Base-by-base conservation (phyloP, 2,329 filamentous ascomycete species). In the Plenodomus biglobosus region DNA sequence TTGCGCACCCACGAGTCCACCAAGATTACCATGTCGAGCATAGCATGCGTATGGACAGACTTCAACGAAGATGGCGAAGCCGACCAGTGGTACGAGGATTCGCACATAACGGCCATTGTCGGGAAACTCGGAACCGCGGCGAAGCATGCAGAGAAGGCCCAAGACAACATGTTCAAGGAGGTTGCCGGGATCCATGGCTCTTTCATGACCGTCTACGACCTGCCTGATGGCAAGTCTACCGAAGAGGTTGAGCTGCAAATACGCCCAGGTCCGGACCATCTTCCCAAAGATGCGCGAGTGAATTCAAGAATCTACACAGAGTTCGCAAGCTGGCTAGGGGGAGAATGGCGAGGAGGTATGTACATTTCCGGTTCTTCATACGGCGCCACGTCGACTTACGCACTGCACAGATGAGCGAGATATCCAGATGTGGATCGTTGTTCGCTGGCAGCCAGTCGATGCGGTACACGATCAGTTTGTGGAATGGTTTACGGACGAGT, bases 121-220 rank as follows among this genome's bases (percentile, higher is more conserved):
- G 21, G 32, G 21, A 50, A 50, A 35, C 42, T 54, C 21, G 49
- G 46, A 3, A 46, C 46, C 11, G 41, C 39, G n/a, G 48, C 48
- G 32, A 46, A 48, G 38, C 38, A 44, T 38, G 48, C 35, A 27
- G 53, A 54, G 34, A 36, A 41, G 21, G 42, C 38, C 2, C 42
- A 46, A n/a, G 55, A 58, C 7, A 52, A 50, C 30, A 40, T 49
- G 15, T 58, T 58, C 27, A 46, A 50, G 35, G 55, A 58, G 18
- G 42, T 58, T 13, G 38, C 42, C 13, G 21, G 39, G 15, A 46
- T 58, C 15, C 27, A 52, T 4, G 53, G 53, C 15, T 39, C 18
- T 3, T 45, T 46, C 11, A 52, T 58, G 48, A 50, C 55, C 5
- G 39, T 54, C 8, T 56, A 56, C 19, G 55, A 56, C 10, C 6